Evolutionary conservation across 2,329 filamentous ascomycete genomes (phyloP).

Genomic region (Aspergillus eucalypticola): DNA sequence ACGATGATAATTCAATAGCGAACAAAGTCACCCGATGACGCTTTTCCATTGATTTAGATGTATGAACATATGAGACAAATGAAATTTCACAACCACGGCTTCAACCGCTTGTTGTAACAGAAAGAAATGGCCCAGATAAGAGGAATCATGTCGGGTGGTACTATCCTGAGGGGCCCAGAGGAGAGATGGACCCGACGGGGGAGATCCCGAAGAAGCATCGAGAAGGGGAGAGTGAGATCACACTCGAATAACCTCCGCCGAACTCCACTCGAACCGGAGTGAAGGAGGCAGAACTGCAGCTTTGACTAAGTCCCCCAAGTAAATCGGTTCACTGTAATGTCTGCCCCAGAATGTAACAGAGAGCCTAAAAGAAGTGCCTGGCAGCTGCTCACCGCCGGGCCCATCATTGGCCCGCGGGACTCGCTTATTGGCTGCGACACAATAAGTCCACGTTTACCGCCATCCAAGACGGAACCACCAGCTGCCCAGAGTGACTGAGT

Average conservation of each 20-base stretch:
- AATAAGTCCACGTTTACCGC: conserved; percentile 43
- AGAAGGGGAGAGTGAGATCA: conserved; percentile 4
- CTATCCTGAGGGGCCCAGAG: background rate
- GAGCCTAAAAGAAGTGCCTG: background rate
- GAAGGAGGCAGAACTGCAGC: background rate
- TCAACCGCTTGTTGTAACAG: background rate
- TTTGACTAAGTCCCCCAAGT: too few species aligned
- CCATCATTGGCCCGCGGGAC: conserved; percentile 33
- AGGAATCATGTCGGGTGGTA: background rate
- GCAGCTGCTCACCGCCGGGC: conserved; percentile 32
- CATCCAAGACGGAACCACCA: conserved; percentile 24
- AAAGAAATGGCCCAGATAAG: background rate
- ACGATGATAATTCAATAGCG: background rate
- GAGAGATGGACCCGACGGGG: background rate
- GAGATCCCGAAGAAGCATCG: conserved; percentile 1
- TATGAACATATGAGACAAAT: background rate
- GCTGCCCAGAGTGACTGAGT: conserved; percentile 33
- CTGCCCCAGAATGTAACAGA: too few species aligned
- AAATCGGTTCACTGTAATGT: too few species aligned
- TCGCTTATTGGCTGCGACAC: conserved; percentile 36
- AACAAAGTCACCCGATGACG: background rate
- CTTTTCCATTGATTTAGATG: background rate
- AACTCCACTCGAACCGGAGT: background rate
- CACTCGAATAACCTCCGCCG: background rate
- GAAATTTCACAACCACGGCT: background rate